phyloP scores from a whole-genome alignment of 805 yeast species.

The Starmerella gropengiesseri region DNA sequence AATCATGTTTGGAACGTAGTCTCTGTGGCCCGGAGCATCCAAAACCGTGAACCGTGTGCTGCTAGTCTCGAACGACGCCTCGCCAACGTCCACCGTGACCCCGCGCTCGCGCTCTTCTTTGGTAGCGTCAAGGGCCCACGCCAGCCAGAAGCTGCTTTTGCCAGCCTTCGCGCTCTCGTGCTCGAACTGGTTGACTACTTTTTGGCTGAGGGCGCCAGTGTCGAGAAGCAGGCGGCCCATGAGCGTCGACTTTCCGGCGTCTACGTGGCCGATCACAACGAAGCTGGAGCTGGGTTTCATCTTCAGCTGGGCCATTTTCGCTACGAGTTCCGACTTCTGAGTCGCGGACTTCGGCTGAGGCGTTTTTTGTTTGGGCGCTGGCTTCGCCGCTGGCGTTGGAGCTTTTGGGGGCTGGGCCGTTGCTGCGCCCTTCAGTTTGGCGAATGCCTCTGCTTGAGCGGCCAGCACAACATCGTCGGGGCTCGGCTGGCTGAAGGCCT shows the following conservation, averaged over 20 bases:
- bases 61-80: slow-evolving; percentile 51
- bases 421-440: not conserved
- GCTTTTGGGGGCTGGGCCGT: not conserved
- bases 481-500: slow-evolving; percentile 41
- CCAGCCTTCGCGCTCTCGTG: slow-evolving; percentile 58
- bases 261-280: slow-evolving; percentile 78
- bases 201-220: slow-evolving; percentile 52
- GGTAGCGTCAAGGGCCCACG: slow-evolving; percentile 80
- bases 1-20: slow-evolving; percentile 77
- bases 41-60: slow-evolving; percentile 52
- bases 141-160: slow-evolving; percentile 68
- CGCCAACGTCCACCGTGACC: slow-evolving; percentile 68
- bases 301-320: slow-evolving; percentile 37
- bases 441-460: slow-evolving; percentile 40
- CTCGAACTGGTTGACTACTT: slow-evolving; percentile 49
- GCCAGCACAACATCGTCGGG: slow-evolving; percentile 65
- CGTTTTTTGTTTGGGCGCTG: slow-evolving; percentile 5
- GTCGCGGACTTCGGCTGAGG: slow-evolving; percentile 1
- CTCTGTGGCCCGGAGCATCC: slow-evolving; percentile 79
- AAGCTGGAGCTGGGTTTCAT: slow-evolving; percentile 30
- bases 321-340: slow-evolving; percentile 5
- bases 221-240: slow-evolving; percentile 66
- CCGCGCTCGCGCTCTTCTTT: slow-evolving; percentile 64
- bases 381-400: slow-evolving; percentile 5
- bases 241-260: slow-evolving; percentile 73